A percentile compares a stretch with the other conserved stretches of the same genome.
phyloP scores from a whole-genome alignment of 2,329 filamentous ascomycete species.

The Aspergillus sp. region DNA sequence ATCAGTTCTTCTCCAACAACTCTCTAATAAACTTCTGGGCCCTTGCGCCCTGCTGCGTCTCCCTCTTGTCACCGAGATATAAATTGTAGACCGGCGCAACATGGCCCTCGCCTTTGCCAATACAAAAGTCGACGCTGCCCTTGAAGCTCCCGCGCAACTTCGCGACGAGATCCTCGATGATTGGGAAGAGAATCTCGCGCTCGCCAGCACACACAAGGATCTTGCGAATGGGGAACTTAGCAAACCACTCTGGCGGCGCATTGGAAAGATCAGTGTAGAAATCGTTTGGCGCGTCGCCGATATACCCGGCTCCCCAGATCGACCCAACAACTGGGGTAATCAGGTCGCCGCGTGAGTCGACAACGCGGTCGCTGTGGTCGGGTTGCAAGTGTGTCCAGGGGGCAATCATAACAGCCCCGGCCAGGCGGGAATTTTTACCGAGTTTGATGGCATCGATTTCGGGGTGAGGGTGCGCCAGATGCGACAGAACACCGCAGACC shows the following conservation, averaged over 20 bases:
- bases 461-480: slow-evolving; percentile 55
- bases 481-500: slow-evolving; percentile 39
- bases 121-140: slow-evolving; percentile 32
- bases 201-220: slow-evolving; percentile 56
- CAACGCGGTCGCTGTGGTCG: slow-evolving; percentile 41
- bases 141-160: slow-evolving; percentile 43
- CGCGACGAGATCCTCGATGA: slow-evolving; percentile 52
- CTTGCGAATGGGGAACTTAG: slow-evolving; percentile 47
- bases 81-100: slow-evolving; percentile 44
- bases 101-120: slow-evolving; percentile 42
- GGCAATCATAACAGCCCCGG: slow-evolving; percentile 54
- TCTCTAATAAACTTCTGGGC: slow-evolving; percentile 37
- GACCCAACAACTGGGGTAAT: slow-evolving; percentile 42
- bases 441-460: slow-evolving; percentile 47
- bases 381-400: slow-evolving; percentile 59
- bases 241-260: slow-evolving; percentile 56
- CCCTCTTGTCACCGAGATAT: slow-evolving; percentile 33
- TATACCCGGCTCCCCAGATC: slow-evolving; percentile 51
- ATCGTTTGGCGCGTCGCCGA: slow-evolving; percentile 44
- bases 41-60: slow-evolving; percentile 42
- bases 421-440: slow-evolving; percentile 39
- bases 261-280: slow-evolving; percentile 55
- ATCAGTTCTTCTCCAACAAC: slow-evolving; percentile 17
- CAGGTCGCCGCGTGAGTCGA: slow-evolving; percentile 54
- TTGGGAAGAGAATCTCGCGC: slow-evolving; percentile 58